Conservation (phyloP, 768 basidiomycete genomes). For the Tubosaeta sp. region DNA sequence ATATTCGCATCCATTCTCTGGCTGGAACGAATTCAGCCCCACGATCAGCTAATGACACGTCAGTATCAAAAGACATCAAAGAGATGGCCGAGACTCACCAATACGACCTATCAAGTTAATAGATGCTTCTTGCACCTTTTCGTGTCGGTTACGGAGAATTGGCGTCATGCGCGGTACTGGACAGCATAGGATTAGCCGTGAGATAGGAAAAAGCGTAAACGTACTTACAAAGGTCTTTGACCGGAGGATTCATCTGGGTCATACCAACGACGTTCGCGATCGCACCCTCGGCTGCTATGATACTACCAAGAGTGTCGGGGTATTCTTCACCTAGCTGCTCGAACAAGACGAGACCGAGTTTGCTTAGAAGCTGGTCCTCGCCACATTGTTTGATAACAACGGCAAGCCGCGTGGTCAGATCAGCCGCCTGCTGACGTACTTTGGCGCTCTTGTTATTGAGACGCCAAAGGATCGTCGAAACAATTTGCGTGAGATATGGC, state of each 20-base stretch:
- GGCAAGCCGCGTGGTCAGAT: constrained; percentile 91
- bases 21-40: constrained; percentile 98
- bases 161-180: constrained; percentile 99
- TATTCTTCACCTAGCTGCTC: constrained; percentile 99
- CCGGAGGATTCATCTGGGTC: constrained; percentile 99
- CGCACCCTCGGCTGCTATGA: constrained; percentile 97
- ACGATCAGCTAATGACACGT: constrained; percentile 69
- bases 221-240: constrained; percentile 93
- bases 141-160: constrained; percentile 97
- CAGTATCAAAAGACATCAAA: not conserved
- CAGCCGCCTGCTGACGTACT: constrained; percentile 98
- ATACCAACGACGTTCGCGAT: constrained; percentile 99
- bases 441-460: constrained; percentile 99
- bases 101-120: constrained; percentile 99
- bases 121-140: constrained; percentile 98
- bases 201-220: not conserved
- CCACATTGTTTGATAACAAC: constrained; percentile 99
- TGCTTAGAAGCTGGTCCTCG: constrained; percentile 92
- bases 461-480: constrained; percentile 98
- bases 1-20: constrained; percentile 99
- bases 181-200: not conserved
- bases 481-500: constrained; percentile 97
- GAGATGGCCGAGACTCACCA: constrained; percentile 31
- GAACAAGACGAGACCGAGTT: constrained; percentile 93
- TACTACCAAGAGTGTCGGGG: constrained; percentile 97